phyloP scores from a whole-genome alignment of 2,329 filamentous ascomycete species.

The Exophiala mesophila region DNA sequence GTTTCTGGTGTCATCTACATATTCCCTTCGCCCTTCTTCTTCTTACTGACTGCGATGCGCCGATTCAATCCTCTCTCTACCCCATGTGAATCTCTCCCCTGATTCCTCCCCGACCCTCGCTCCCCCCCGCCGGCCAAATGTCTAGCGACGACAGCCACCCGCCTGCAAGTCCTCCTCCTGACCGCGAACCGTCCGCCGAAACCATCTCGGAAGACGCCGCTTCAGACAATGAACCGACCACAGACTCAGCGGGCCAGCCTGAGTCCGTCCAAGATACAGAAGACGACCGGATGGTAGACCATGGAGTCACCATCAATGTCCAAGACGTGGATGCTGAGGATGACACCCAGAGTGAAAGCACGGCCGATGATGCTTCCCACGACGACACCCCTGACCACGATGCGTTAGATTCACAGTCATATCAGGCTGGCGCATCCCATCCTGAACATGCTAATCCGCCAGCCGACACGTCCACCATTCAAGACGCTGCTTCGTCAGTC shows the following conservation, averaged over 20 bases:
- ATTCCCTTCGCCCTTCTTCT: too few species aligned
- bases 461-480: neutral
- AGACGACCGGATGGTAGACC: slow-evolving; percentile 6
- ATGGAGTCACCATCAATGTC: slow-evolving; percentile 24
- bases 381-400: slow-evolving; percentile 13
- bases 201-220: slow-evolving; percentile 20
- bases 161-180: slow-evolving; percentile 8
- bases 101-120: slow-evolving; percentile 4
- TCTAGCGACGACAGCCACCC: slow-evolving; percentile 22
- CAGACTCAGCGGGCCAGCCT: slow-evolving; percentile 23
- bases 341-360: slow-evolving; percentile 20
- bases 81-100: slow-evolving; percentile 9
- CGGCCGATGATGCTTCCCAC: slow-evolving; percentile 20
- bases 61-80: neutral
- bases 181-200: slow-evolving; percentile 10
- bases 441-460: slow-evolving; percentile 8
- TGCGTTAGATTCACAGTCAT: slow-evolving; percentile 13
- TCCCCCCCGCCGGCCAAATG: slow-evolving; percentile 21
- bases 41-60: neutral
- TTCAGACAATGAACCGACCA: neutral
- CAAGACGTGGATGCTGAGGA: slow-evolving; percentile 25
- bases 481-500: slow-evolving; percentile 1
- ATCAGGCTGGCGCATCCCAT: slow-evolving; percentile 8
- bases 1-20: too few species aligned
- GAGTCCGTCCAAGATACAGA: slow-evolving; percentile 25